A percentile compares a stretch with the other conserved stretches of the same genome.
phyloP scores from a whole-genome alignment of 805 yeast genomes.

The Kluyveromyces starmeri region DNA sequence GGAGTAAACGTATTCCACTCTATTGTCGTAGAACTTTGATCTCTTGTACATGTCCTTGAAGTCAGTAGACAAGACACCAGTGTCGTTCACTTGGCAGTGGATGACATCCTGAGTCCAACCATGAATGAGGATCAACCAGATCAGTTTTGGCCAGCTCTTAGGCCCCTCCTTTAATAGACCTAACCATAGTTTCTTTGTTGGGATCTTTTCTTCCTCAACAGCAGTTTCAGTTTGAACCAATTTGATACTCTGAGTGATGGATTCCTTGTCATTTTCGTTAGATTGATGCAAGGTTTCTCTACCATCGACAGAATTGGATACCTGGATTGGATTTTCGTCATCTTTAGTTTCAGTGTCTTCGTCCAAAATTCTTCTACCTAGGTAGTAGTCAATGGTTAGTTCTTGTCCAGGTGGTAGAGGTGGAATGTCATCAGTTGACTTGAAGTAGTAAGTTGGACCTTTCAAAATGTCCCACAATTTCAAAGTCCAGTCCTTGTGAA shows the following conservation, averaged over 20 bases:
- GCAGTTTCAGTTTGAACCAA: conserved; percentile 10
- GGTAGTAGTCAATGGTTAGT: conserved; percentile 55
- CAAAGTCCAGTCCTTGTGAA: conserved; percentile 59
- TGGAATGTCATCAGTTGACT: conserved; percentile 48
- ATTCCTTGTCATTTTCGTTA: conserved; percentile 11
- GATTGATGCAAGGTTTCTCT: conserved; percentile 7
- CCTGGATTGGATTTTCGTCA: conserved; percentile 8
- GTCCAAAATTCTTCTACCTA: conserved; percentile 40
- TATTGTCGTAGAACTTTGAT: conserved; percentile 62
- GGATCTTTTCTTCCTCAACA: conserved; percentile 13
- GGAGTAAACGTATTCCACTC: conserved; percentile 59
- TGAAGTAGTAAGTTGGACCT: conserved; percentile 52
- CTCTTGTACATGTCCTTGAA: conserved; percentile 43
- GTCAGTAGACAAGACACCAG: conserved; percentile 37
- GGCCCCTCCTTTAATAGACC: conserved; percentile 39
- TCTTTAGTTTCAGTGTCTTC: conserved; percentile 11
- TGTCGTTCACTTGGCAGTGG: conserved; percentile 33
- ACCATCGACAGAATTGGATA: background rate
- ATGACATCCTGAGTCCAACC: conserved; percentile 63
- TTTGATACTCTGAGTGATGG: conserved; percentile 15
- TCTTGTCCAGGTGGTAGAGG: conserved; percentile 55
- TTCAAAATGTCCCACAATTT: conserved; percentile 43
- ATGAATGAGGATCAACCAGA: conserved; percentile 42
- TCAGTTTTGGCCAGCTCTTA: conserved; percentile 43
- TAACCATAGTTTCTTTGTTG: conserved; percentile 33